Evolutionary conservation across 441 rosid genomes (phyloP).

Genomic region (Biscutella laevigata): DNA sequence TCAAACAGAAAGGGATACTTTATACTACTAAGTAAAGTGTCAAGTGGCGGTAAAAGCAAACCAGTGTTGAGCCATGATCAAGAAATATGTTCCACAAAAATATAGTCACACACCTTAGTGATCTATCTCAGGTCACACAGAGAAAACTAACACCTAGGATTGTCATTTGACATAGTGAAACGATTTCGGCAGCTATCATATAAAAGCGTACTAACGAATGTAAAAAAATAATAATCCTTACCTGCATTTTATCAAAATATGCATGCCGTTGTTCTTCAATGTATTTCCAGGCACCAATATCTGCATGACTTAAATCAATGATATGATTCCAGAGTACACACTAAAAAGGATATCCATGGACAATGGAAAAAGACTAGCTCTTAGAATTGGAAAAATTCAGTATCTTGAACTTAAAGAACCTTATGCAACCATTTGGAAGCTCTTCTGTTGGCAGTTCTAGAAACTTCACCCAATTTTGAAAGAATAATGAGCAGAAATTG

Average conservation of each 20-base stretch:
- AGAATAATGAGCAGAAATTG: neutral
- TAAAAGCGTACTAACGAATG: neutral
- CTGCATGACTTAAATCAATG: constrained; percentile 28
- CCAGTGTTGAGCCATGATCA: neutral
- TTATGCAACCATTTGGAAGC: neutral
- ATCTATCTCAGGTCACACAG: neutral
- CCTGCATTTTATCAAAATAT: constrained; percentile 92
- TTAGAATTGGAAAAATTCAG: neutral
- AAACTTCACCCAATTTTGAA: neutral
- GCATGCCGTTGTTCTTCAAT: constrained; percentile 80
- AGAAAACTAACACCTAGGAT: neutral
- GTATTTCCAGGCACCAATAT: constrained; percentile 83
- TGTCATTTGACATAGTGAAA: neutral
- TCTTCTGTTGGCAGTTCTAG: neutral
- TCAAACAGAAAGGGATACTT: neutral
- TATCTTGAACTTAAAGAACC: neutral
- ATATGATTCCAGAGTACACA: neutral
- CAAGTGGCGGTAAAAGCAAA: neutral
- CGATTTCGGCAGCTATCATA: neutral
- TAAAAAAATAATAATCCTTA: constrained; percentile 18
- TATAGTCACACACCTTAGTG: neutral
- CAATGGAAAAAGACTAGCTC: neutral
- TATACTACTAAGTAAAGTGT: neutral
- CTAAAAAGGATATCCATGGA: neutral
- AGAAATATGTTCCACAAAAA: neutral